These are phyloP conservation scores for Orbilia ellipsospora DNA, from an alignment of 2,329 filamentous ascomycete species.

Conservation along the genomic window DNA sequence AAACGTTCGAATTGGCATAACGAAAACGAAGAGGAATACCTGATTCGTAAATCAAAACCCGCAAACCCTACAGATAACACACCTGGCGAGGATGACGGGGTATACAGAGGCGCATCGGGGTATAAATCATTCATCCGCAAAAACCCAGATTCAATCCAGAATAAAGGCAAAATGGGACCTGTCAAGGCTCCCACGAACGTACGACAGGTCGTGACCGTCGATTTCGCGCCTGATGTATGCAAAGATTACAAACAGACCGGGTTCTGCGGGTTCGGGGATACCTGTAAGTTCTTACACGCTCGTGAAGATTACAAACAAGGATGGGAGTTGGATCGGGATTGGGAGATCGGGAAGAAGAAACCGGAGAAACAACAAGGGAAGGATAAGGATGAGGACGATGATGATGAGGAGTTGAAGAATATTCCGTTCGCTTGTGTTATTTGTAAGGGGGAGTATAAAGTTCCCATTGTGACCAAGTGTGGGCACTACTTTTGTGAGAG, in stretches of 20 bases:
- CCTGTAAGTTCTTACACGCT: conserved; percentile 82
- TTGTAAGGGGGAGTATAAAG: conserved; percentile 80
- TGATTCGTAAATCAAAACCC: conserved; percentile 50
- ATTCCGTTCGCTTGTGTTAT: conserved; percentile 93
- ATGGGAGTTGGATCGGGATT: conserved; percentile 94
- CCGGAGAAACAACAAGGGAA: conserved; percentile 63
- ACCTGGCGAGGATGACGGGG: conserved; percentile 70
- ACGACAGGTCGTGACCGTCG: conserved; percentile 86
- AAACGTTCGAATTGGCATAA: conserved; percentile 92
- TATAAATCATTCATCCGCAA: conserved; percentile 80
- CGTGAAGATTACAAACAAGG: conserved; percentile 86
- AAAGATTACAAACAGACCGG: conserved; percentile 91
- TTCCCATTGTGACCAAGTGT: conserved; percentile 86
- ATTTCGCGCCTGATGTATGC: conserved; percentile 92
- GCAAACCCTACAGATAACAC: conserved; percentile 61
- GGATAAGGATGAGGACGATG: conserved; percentile 70
- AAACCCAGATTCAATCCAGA: conserved; percentile 76
- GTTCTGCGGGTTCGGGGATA: conserved; percentile 78
- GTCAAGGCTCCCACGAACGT: conserved; percentile 90
- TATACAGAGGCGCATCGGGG: conserved; percentile 79
- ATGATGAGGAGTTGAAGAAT: conserved; percentile 77
- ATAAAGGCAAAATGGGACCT: conserved; percentile 76
- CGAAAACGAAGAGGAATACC: conserved; percentile 69
- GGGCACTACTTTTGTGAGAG: conserved; percentile 95
- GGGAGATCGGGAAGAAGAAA: conserved; percentile 84